Evolutionary conservation across 306 rosid genomes (phyloP), one percentile per base, ranked within the genome.

Genomic region (Cucumis melo): DNA sequence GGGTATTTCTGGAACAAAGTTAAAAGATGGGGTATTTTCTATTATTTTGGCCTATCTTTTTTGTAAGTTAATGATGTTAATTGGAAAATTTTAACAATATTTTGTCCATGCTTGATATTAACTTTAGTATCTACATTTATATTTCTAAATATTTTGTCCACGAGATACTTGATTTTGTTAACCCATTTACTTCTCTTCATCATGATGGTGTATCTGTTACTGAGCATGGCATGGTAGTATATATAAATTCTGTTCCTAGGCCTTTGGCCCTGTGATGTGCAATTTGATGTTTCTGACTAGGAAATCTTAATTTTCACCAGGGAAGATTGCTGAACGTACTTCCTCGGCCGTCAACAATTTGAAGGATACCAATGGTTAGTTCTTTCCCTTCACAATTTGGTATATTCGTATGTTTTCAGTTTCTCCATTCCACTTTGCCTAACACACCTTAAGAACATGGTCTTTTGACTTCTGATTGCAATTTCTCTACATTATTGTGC

Each of bases 291-390:
- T 75, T 65, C 41, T 70, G 75, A 70, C 56, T 68, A n/a, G 75
- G 27, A 63, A 83, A 74, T 55, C 59, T 23, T 39, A n/a, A 80
- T 50, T 81, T 83, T 79, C 75, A 50, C 54, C 78, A 78, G 86
- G 86, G 80, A 91, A 82, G 73, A 1, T 44, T 70, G 63, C 78
- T 63, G 85, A 84, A 81, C 92, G 81, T 55, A 77, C 81, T 48
- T 2, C 44, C 55, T 78, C 85, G 8, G 78, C 77, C 59, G 84
- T 87, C 66, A 80, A 79, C 76, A 53, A 59, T 55, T 59, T 84
- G 55, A 87, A 78, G 80, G 82, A 84, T 74, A 85, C 77, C 24
- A 29, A 62, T 32, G 78, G 78, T 75, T 59, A 57, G 78, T 58
- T 72, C 24, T 27, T 4, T 9, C 20, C 76, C 27, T 10, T 27